Evolutionary conservation across 2,329 filamentous ascomycete species (phyloP).

Genomic region (Lecanicillium sp.): DNA sequence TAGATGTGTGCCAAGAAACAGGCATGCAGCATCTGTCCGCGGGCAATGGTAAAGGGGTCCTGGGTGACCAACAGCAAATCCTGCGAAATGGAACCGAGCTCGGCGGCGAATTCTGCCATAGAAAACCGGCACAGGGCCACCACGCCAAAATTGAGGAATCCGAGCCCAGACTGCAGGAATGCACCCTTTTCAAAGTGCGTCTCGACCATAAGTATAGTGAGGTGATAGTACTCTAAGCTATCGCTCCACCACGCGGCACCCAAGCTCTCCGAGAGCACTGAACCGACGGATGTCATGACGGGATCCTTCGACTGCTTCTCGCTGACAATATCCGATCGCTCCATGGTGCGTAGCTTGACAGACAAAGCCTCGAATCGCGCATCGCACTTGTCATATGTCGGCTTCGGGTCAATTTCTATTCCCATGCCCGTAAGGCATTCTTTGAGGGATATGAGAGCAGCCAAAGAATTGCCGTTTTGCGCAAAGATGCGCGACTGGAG

Average conservation of each 20-base stretch:
- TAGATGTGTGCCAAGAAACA: constrained; percentile 65
- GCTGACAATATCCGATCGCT: constrained; percentile 37
- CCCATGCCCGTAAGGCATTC: constrained; percentile 64
- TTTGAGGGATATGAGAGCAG: constrained; percentile 63
- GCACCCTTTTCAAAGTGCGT: constrained; percentile 56
- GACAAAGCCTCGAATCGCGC: constrained; percentile 58
- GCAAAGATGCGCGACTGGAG: constrained; percentile 73
- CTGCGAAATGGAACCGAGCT: constrained; percentile 56
- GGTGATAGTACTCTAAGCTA: constrained; percentile 63
- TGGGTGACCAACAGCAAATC: constrained; percentile 56
- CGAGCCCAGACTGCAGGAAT: constrained; percentile 62
- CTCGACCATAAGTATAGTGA: constrained; percentile 58
- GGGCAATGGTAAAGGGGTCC: constrained; percentile 58
- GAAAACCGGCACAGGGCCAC: constrained; percentile 63
- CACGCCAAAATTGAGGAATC: constrained; percentile 60
- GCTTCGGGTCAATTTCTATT: constrained; percentile 55
- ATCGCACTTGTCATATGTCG: constrained; percentile 72
- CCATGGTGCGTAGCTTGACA: constrained; percentile 51
- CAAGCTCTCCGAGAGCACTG: constrained; percentile 62
- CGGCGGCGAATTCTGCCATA: constrained; percentile 59
- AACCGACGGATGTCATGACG: constrained; percentile 55
- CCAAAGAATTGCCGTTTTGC: constrained; percentile 62
- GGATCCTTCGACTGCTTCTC: constrained; percentile 39
- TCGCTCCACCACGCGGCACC: constrained; percentile 70
- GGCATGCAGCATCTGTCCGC: constrained; percentile 61